A percentile compares a stretch with the other conserved stretches of the same genome.
These are phyloP conservation scores for Echites panduratus DNA, from an alignment of 257 asterid genomes.

Conservation along the genomic window DNA sequence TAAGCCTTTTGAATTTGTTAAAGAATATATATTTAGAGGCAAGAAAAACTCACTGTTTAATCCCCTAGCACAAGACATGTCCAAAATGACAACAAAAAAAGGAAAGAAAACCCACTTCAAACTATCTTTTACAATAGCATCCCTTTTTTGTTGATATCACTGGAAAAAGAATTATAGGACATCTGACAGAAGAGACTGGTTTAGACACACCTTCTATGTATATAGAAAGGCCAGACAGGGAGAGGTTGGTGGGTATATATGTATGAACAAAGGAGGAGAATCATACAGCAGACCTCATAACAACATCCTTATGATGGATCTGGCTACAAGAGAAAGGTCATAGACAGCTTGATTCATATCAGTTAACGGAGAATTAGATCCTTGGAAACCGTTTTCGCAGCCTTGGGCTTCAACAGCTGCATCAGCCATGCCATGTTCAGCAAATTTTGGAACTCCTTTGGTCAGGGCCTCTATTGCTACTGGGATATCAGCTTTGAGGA, in stretches of 20 bases:
- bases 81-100: too few species aligned
- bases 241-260: too few species aligned
- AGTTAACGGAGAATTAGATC: not conserved
- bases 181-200: too few species aligned
- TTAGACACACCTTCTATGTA: too few species aligned
- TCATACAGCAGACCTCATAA: constrained; percentile 9
- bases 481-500: constrained; percentile 24
- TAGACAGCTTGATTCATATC: constrained; percentile 16
- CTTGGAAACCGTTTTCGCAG: constrained; percentile 20
- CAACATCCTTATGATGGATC: constrained; percentile 27
- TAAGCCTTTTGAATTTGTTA: not conserved
- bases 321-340: constrained; percentile 29
- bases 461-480: constrained; percentile 21
- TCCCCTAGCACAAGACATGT: too few species aligned
- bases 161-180: not conserved
- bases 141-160: not conserved
- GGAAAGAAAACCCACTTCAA: not conserved
- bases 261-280: not conserved
- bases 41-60: not conserved
- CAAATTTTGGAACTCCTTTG: constrained; percentile 28
- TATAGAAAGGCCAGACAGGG: not conserved
- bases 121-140: not conserved
- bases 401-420: constrained; percentile 22
- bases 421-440: constrained; percentile 27
- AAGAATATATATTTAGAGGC: not conserved